Evolutionary conservation across 352 stramenopile species (phyloP), one percentile per base, ranked within the genome.

Genomic region (Phytophthora cajani): DNA sequence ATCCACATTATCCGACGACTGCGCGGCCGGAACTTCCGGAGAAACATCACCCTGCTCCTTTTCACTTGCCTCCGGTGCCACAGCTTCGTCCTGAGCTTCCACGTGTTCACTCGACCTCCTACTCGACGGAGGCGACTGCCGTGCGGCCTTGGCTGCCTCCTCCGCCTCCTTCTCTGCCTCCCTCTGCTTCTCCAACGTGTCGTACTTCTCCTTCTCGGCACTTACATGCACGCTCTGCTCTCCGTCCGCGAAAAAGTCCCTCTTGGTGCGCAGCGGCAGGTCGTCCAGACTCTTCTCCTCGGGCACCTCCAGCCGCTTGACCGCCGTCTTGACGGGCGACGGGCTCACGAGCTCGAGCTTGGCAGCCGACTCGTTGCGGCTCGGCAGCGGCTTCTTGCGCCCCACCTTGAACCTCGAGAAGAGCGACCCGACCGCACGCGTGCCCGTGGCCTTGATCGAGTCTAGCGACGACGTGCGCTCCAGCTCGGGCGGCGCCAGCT

Each of bases 211-310:
- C 49, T 83, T 82, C 57, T 86, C 71, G 2, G 54, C 42, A 56
- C 61, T 78, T 21, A 88, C 77, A 33, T 77, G 64, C n/a, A 84
- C 58, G 50, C 66, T 86, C 19, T 75, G 78, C 42, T 82, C 75
- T 1, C 60, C 42, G 2, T 63, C 32, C 12, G 19, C 50, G 21
- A 71, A 70, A 17, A 71, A 74, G n/a, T 76, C 67, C 19, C 27
- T 57, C n/a, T 76, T 71, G 1, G 63, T 74, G 9, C 58, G 49
- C 53, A 78, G 52, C 1, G 59, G 49, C 16, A 72, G 33, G 17
- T 78, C 63, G 7, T 78, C 67, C 21, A 73, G 10, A n/a, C 38
- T 69, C 27, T 58, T 67, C 50, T 78, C 59, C n/a, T 80, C 63
- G 1, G 52, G 74, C 33, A 69, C 58, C 42, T 88, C 76, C 8